These are phyloP conservation scores for Calocera viscosa DNA, from an alignment of 768 basidiomycete species.

Conservation along the genomic window DNA sequence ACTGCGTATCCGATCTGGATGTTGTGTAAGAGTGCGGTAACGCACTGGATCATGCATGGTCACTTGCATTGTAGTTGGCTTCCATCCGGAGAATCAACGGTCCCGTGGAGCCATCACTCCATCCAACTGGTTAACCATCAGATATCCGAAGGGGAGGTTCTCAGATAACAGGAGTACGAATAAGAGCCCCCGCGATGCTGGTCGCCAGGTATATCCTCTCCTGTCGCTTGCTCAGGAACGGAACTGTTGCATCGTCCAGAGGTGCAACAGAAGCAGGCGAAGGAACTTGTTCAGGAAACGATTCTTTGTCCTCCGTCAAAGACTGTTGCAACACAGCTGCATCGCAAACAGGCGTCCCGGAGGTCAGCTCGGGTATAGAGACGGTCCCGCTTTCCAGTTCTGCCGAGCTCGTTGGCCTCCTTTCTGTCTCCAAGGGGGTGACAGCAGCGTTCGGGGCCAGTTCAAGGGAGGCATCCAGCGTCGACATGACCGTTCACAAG, in stretches of 20 bases:
- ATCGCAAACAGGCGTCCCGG: too few relatives aligned
- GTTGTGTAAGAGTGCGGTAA: neutral
- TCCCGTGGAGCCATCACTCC: conserved; percentile 10
- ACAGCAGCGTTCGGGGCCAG: neutral
- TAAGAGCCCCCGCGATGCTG: neutral
- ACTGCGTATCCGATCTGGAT: conserved; percentile 10
- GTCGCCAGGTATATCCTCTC: neutral
- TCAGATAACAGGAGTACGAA: neutral
- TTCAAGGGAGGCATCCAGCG: neutral
- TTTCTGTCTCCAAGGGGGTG: too few relatives aligned
- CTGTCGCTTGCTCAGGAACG: neutral
- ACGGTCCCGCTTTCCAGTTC: too few relatives aligned
- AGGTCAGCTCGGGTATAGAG: too few relatives aligned
- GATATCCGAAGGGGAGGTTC: neutral
- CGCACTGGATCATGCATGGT: too few relatives aligned
- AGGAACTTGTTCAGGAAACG: neutral
- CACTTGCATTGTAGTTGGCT: conserved; percentile 5
- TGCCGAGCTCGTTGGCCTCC: neutral
- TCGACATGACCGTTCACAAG: neutral
- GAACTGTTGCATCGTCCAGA: neutral
- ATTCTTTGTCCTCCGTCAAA: neutral
- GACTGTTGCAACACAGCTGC: too few relatives aligned
- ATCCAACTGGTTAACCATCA: neutral
- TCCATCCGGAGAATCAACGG: conserved; percentile 11
- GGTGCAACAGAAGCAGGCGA: neutral